Evolutionary conservation across 2,329 filamentous ascomycete species (phyloP), one percentile per base, ranked within the genome.

Genomic region (Chlorencoelia australis): DNA sequence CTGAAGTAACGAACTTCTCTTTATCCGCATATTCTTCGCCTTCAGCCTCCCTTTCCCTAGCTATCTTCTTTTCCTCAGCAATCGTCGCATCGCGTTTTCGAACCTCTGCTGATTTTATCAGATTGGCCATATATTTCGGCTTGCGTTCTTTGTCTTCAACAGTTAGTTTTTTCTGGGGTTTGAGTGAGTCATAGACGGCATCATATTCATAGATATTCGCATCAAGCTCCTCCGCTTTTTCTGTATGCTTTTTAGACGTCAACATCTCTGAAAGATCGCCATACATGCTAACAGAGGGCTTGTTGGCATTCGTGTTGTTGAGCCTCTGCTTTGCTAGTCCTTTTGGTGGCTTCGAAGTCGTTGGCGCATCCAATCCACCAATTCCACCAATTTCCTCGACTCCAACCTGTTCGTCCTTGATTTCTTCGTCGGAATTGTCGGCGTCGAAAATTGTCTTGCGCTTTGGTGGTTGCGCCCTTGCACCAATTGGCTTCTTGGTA

Each of bases 191-290:
- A 61, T 86, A 88, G 15, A 85, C 82, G 2, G 71, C 72, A 56
- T 93, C 85, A 62, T 91, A 93, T 61, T 91, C 84, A 65, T 88
- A 91, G 48, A 91, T 78, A 32, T 75, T 79, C 2, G 82, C 65
- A 51, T 91, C 84, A 7, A 81, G 55, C 41, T 74, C 68, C 43
- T 76, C 67, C 2, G 82, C 82, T 11, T 74, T 73, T 44, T 77
- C 67, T 24, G 74, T 71, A 48, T 81, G 69, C 48, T 72, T 75
- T 35, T 73, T 71, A 17, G 80, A 74, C 19, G 74, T 65, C 20
- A 79, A 65, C 1, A 73, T 63, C 49, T 74, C 73, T 3, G 82
- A 82, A 2, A 85, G 68, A 51, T 87, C 80, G 22, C 71, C 71
- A 48, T 75, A 79, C 53, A 68, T 63, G 33, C 61, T 60, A 37